These are phyloP conservation scores for Scutellaria baicalensis DNA, from an alignment of 257 asterid genomes.

Conservation along the genomic window DNA sequence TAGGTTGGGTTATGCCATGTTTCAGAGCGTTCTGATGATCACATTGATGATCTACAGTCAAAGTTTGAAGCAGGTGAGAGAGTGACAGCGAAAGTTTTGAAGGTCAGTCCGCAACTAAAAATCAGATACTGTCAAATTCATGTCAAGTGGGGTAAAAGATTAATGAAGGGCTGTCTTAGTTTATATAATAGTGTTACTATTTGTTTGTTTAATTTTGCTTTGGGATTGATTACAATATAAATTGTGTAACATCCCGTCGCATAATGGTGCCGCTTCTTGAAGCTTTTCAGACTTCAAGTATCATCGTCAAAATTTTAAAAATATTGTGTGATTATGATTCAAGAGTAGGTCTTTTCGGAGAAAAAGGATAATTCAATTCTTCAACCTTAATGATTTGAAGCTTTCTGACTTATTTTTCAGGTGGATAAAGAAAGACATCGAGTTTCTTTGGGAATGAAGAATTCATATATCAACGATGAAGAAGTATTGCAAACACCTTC, in stretches of 20 bases:
- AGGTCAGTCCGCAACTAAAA: constrained; percentile 41
- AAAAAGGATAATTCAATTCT: background rate
- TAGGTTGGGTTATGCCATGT: constrained; percentile 97
- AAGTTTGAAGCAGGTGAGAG: constrained; percentile 64
- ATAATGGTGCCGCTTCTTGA: background rate
- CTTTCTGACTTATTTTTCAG: constrained; percentile 24
- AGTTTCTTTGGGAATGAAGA: constrained; percentile 89
- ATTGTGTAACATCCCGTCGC: background rate
- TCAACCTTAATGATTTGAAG: background rate
- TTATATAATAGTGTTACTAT: background rate
- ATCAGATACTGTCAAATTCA: background rate
- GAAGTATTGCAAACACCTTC: constrained; percentile 24
- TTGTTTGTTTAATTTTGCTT: background rate
- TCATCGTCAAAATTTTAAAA: background rate
- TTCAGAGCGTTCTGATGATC: constrained; percentile 86
- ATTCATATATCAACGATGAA: constrained; percentile 50
- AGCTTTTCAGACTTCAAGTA: background rate
- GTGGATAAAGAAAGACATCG: constrained; percentile 85
- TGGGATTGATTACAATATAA: background rate
- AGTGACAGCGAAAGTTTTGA: constrained; percentile 72
- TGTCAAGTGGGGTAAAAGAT: background rate
- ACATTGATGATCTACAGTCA: constrained; percentile 38
- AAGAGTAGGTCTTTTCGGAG: background rate
- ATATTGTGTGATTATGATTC: background rate
- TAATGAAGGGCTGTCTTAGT: background rate